Evolutionary conservation across 306 rosid genomes (phyloP), one percentile per base, ranked within the genome.

Genomic region (Begonia peltatifolia): DNA sequence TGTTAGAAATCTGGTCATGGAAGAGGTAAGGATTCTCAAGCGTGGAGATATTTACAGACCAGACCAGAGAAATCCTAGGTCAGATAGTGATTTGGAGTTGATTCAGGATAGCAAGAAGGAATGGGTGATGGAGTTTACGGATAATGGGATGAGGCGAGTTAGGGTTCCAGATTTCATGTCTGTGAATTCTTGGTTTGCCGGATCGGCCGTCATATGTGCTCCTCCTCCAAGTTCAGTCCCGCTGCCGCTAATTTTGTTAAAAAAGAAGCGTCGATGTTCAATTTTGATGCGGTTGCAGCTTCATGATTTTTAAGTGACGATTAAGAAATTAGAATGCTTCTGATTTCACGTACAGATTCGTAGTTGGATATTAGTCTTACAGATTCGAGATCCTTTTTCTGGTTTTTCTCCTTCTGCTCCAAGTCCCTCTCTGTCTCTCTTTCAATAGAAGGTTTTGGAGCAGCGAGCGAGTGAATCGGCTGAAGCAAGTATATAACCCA

Each of bases 211-310:
- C 9, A 69, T 67, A 11, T 68, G 47, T 13, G 4, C 80, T 12
- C 95, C 95, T 11, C 87, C 84, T 1, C 95, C 97, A 7, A 79
- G 87, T 55, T 84, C 80, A 6, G 76, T 88, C 50, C 95, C 95
- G 2, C 53, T 79, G 10, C 97, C 97, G 0, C 70, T 56, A 0
- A 82, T 84, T 61, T 16, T 79, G 41, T 76, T 69, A 12, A 79
- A 66, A 71, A 79, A 77, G 55, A 74, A 71, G 0, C 49, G 0
- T 85, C 93, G 11, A 79, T 84, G 14, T 63, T 55, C 42, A 79
- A 75, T 52, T 42, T 63, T 81, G 44, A 74, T 80, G 58, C 72
- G 80, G 63, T 51, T 87, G 72, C 57, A 81, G 47, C 60, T 81
- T 7, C 85, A 81, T 50, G 84, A 83, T 79, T 59, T 55, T 18